These are phyloP conservation scores for Lanmaoa pseudosensibilis DNA, from an alignment of 768 basidiomycete genomes.

Conservation along the genomic window DNA sequence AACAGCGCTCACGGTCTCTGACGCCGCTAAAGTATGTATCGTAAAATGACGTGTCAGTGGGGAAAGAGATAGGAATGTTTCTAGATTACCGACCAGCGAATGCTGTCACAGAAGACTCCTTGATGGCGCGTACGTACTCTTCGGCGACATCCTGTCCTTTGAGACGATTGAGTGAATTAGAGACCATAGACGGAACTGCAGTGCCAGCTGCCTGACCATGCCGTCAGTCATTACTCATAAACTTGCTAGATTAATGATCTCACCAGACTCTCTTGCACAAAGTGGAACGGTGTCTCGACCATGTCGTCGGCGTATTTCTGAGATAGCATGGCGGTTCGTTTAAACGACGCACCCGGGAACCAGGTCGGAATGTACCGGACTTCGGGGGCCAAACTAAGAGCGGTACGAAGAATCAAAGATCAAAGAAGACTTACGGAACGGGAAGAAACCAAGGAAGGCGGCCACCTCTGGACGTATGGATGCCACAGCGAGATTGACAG, in stretches of 20 bases:
- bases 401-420: not conserved
- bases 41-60: not conserved
- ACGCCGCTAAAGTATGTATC: constrained; percentile 19
- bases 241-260: not conserved
- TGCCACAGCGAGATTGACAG: constrained; percentile 20
- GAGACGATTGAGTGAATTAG: constrained; percentile 18
- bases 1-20: constrained; percentile 28
- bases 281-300: constrained; percentile 34
- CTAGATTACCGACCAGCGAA: constrained; percentile 25
- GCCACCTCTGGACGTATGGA: constrained; percentile 31
- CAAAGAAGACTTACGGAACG: constrained; percentile 31
- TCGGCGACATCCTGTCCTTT: constrained; percentile 2
- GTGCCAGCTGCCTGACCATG: constrained; percentile 23
- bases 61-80: not conserved
- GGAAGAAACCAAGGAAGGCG: constrained; percentile 38
- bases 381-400: constrained; percentile 3
- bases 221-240: not conserved
- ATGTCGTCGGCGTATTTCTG: constrained; percentile 20
- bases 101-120: constrained; percentile 31
- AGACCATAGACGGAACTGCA: constrained; percentile 30
- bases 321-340: constrained; percentile 28
- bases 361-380: constrained; percentile 40
- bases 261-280: constrained; percentile 35
- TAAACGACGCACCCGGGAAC: constrained; percentile 41
- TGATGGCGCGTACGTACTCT: constrained; percentile 22